Evolutionary conservation across 2,329 filamentous ascomycete species (phyloP).

Genomic region (Colletotrichum lupini): DNA sequence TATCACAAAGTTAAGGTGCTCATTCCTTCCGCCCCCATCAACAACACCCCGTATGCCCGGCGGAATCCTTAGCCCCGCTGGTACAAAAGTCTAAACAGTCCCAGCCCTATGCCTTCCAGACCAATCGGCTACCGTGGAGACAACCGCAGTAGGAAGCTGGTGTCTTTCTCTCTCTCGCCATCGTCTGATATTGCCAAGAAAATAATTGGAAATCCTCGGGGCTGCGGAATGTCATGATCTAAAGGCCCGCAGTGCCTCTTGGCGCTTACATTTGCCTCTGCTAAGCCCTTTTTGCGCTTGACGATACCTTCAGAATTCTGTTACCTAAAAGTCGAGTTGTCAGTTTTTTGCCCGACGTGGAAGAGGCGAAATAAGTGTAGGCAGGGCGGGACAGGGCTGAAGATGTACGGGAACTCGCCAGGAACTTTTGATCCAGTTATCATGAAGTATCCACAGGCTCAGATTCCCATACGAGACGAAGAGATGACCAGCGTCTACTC

Average conservation of each 20-base stretch:
- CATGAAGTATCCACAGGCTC: not conserved
- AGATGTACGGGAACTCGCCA: not conserved
- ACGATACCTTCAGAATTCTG: too few species aligned
- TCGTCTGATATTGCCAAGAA: not conserved
- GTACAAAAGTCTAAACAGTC: not conserved
- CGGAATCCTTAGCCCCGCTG: not conserved
- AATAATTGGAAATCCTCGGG: too few species aligned
- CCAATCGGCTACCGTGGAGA: not conserved
- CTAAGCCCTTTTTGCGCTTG: too few species aligned
- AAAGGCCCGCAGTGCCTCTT: too few species aligned
- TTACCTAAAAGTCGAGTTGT: too few species aligned
- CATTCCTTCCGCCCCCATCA: not conserved
- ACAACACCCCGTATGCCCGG: not conserved
- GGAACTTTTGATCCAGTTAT: not conserved
- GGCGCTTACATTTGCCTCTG: too few species aligned
- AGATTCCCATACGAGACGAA: not conserved
- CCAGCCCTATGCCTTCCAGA: not conserved
- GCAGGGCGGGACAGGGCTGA: not conserved
- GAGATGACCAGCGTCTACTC: not conserved
- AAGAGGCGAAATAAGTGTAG: not conserved
- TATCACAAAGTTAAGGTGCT: not conserved
- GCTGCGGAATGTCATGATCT: too few species aligned
- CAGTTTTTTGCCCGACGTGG: not conserved
- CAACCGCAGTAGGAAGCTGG: not conserved
- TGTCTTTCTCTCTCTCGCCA: too few species aligned